Percentiles rank a stretch among this genome's conserved stretches.
phyloP scores from a whole-genome alignment of 1,284 basidiomycete genomes.

The Waitea zeae region DNA sequence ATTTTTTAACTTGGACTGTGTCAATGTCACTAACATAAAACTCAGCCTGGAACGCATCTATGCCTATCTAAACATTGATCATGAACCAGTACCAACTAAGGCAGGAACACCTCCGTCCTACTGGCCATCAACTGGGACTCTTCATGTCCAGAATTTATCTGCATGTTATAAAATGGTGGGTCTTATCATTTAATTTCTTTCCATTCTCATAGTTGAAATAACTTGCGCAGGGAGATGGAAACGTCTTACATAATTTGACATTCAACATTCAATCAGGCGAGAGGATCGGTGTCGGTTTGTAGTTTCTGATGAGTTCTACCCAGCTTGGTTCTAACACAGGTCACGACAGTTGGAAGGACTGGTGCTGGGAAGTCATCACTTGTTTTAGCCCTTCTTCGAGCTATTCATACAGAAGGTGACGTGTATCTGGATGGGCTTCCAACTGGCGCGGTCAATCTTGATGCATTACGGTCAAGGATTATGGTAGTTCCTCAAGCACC shows the following conservation, averaged over 20 bases:
- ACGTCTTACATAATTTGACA: slow-evolving; percentile 27
- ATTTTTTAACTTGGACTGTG: no score
- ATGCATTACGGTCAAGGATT: slow-evolving; percentile 23
- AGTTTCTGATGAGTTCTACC: no score
- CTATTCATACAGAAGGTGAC: slow-evolving; percentile 23
- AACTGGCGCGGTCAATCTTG: slow-evolving; percentile 19
- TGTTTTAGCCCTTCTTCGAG: slow-evolving; percentile 22
- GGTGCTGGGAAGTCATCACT: slow-evolving; percentile 44
- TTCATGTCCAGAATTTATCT: not conserved
- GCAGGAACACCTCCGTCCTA: not conserved
- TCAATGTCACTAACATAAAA: no score
- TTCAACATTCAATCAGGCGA: slow-evolving; percentile 32
- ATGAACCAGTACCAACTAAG: not conserved
- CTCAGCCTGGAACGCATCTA: not conserved
- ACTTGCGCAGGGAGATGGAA: slow-evolving; percentile 15
- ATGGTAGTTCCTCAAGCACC: slow-evolving; percentile 37
- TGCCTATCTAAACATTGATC: not conserved
- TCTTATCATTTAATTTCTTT: not conserved
- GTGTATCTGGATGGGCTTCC: slow-evolving; percentile 19
- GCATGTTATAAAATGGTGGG: not conserved
- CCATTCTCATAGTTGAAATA: not conserved
- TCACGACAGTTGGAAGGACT: slow-evolving; percentile 53
- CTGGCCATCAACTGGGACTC: not conserved
- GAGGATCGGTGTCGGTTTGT: slow-evolving; percentile 27
- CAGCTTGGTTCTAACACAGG: no score